phyloP scores from a whole-genome alignment of 2,329 filamentous ascomycete species.

The Xylaria sp. region DNA sequence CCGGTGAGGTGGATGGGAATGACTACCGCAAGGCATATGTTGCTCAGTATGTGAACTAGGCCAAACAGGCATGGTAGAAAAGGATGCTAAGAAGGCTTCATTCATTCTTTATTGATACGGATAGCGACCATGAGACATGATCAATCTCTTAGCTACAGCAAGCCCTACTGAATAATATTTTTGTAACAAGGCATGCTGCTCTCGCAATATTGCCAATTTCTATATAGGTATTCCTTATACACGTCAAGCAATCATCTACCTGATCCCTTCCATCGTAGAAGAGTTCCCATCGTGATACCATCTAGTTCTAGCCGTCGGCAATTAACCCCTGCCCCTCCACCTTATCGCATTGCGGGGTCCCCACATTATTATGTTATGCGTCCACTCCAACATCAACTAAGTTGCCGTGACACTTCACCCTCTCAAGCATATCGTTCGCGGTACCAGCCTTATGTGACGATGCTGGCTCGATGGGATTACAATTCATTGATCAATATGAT shows the following conservation, averaged over 20 bases:
- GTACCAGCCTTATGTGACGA: conserved; percentile 14
- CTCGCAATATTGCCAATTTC: neutral
- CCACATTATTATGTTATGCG: conserved; percentile 2
- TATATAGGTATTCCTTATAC: neutral
- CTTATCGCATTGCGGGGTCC: conserved; percentile 23
- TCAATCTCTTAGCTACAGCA: neutral
- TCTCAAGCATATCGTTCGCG: neutral
- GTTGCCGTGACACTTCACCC: neutral
- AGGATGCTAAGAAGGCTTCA: neutral
- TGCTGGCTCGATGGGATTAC: conserved; percentile 15
- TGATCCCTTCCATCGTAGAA: neutral
- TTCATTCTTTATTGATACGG: conserved; percentile 9
- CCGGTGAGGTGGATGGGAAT: conserved; percentile 80
- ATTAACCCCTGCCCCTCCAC: neutral
- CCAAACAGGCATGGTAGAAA: neutral
- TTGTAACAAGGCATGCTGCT: neutral
- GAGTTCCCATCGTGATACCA: neutral
- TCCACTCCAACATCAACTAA: conserved; percentile 11
- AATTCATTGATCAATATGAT: conserved; percentile 33
- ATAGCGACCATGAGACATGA: conserved; percentile 1
- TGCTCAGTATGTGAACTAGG: conserved; percentile 51
- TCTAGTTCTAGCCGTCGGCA: neutral
- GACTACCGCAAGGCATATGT: conserved; percentile 82
- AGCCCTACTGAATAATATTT: conserved; percentile 5
- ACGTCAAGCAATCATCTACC: neutral